Percentiles rank a stretch among this genome's conserved stretches.
These are phyloP conservation scores for Ophiocordyceps sinensis DNA, from an alignment of 2,329 filamentous ascomycete species.

Conservation along the genomic window DNA sequence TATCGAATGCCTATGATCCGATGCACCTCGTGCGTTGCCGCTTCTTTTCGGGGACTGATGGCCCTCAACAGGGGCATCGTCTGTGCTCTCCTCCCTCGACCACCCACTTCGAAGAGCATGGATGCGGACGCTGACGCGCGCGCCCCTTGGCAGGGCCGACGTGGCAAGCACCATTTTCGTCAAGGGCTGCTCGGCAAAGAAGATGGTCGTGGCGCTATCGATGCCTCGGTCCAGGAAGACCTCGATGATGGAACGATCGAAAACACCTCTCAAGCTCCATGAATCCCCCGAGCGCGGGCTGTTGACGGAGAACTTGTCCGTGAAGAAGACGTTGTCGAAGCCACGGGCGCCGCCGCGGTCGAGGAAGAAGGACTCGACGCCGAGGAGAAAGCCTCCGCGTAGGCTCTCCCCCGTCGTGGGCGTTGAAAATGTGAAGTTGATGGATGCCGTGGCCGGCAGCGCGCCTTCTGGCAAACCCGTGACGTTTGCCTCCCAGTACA, in stretches of 20 bases:
- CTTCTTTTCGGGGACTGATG: neutral
- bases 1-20: constrained; percentile 1
- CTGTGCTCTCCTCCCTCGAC: constrained; percentile 1
- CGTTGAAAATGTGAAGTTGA: constrained; percentile 15
- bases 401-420: constrained; percentile 12
- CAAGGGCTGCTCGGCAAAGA: constrained; percentile 14
- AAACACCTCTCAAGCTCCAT: constrained; percentile 17
- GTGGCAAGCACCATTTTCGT: constrained; percentile 9
- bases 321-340: constrained; percentile 18
- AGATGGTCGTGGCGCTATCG: constrained; percentile 17
- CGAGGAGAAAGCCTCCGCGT: constrained; percentile 13
- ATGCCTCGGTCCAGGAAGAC: constrained; percentile 19
- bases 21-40: neutral
- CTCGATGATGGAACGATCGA: constrained; percentile 21
- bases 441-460: constrained; percentile 7
- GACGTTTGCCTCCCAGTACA: constrained; percentile 41
- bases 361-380: constrained; percentile 14
- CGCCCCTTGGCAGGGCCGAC: constrained; percentile 6
- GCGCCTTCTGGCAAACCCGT: constrained; percentile 17
- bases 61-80: constrained; percentile 1
- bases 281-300: constrained; percentile 6
- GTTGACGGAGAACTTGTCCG: constrained; percentile 14
- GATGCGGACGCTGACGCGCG: constrained; percentile 10
- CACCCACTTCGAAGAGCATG: constrained; percentile 13
- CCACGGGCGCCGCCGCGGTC: constrained; percentile 12